Evolutionary conservation across 1,284 basidiomycete genomes (phyloP).

Genomic region (Ganoderma meredithae): DNA sequence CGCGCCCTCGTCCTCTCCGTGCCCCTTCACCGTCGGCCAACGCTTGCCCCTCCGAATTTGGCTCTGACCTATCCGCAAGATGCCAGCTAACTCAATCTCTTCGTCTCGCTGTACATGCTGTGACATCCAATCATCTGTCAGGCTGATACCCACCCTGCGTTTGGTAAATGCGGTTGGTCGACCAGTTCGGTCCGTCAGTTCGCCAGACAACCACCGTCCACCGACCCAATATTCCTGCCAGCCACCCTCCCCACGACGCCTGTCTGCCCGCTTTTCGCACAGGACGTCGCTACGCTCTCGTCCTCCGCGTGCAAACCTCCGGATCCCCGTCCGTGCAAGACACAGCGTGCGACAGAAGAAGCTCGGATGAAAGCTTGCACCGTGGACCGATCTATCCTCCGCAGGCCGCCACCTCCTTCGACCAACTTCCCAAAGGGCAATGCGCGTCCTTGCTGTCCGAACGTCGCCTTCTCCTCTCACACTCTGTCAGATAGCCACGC

Average conservation of each 20-base stretch:
- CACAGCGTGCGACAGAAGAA: constrained; percentile 15
- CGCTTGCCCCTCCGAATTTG: not conserved
- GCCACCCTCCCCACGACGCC: not conserved
- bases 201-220: not conserved
- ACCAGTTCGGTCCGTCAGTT: not conserved
- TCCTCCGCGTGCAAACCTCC: constrained; percentile 1
- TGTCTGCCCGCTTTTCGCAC: constrained; percentile 12
- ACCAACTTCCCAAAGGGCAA: not conserved
- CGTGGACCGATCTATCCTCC: not conserved
- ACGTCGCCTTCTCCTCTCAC: not conserved
- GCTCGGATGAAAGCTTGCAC: not conserved
- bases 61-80: not conserved
- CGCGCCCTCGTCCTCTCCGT: not conserved
- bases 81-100: not conserved
- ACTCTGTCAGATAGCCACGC: not conserved
- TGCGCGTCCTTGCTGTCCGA: not conserved
- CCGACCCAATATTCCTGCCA: not conserved
- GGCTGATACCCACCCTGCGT: constrained; percentile 19
- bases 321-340: not conserved
- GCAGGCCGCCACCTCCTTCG: not conserved
- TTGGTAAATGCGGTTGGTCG: not conserved
- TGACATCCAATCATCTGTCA: constrained; percentile 27
- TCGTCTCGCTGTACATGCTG: constrained; percentile 11
- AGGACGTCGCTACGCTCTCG: constrained; percentile 1
- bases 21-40: not conserved